Evolutionary conservation across 176 grass and related monocot genomes (phyloP).

Genomic region (Triticum turgidum): DNA sequence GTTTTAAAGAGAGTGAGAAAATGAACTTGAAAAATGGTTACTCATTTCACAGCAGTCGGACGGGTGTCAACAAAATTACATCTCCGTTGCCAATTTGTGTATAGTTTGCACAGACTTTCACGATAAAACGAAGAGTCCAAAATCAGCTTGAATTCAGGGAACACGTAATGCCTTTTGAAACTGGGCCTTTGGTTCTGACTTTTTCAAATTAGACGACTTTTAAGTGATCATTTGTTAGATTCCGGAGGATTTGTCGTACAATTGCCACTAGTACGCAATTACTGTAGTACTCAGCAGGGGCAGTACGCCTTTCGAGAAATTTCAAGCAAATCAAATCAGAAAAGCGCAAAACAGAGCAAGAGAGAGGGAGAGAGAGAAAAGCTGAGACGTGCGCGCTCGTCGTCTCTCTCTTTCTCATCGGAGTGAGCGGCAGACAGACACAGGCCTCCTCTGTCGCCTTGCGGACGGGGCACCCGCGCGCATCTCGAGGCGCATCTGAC

Average conservation of each 20-base stretch:
- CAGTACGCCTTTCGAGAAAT: neutral
- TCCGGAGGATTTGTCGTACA: neutral
- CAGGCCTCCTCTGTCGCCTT: constrained; percentile 26
- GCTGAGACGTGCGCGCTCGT: neutral
- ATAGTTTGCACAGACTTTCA: no score
- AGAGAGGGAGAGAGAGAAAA: neutral
- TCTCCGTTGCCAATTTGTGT: no score
- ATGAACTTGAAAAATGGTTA: no score
- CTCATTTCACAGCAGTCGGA: no score
- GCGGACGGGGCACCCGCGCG: neutral
- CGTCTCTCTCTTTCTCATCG: neutral
- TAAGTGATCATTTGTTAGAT: neutral
- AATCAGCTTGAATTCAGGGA: no score
- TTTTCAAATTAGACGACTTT: neutral
- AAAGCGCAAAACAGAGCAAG: neutral
- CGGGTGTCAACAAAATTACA: no score
- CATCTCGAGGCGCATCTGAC: constrained; percentile 49
- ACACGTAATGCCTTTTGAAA: no score
- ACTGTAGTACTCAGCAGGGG: no score
- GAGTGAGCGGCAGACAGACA: constrained; percentile 7
- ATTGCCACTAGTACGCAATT: neutral
- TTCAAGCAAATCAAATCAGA: neutral
- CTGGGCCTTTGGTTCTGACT: neutral
- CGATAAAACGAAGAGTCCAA: no score
- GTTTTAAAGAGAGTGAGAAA: no score